Base-by-base conservation (phyloP, 345 rosid species). In the Eucalyptus cladocalyx region DNA sequence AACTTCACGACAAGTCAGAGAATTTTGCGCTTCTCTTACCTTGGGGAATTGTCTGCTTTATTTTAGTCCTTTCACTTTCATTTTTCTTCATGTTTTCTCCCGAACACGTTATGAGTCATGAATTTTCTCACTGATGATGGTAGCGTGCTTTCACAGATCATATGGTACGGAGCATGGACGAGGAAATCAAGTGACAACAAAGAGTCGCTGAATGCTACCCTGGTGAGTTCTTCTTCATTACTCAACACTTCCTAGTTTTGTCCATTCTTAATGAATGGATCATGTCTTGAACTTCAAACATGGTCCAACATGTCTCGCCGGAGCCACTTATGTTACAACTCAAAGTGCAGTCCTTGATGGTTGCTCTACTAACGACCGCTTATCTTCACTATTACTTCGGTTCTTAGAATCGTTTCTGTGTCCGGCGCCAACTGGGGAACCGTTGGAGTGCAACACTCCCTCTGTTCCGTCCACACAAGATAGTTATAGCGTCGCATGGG, bases 81-180 rank as follows among this genome's bases (percentile, higher is more conserved):
- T n/a, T 76, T 28, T 76, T 37, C 30, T 40, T 40, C 28, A 40
- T 23, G 47, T 40, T 76, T 21, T 40, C 47, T 6, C 83, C 17
- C 24, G 85, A 76, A 11, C 45, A 3, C 15, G 13, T 21, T 21
- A 21, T 11, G 81, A 37, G 16, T 37, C 30, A 23, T 21, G 83
- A 37, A 40, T 21, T 76, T 76, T 37, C 47, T 76, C 83, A 40
- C 30, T 24, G 62, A 56, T 56, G 30, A 76, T 40, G 47, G 47
- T 11, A 6, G 47, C 11, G 16, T 76, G 85, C 19, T 60, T 58
- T 42, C 80, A n/a, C 93, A 94, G 97, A 92, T 95, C 26, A 91
- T 95, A 58, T 95, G 97, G 97, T 95, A 94, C 89, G 97, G 94
- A 60, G 94, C 92, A 49, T 95, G 97, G 97, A 90, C 37, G 91